Evolutionary conservation across 805 yeast species (phyloP).

Genomic region (Teunomyces gatunensis): DNA sequence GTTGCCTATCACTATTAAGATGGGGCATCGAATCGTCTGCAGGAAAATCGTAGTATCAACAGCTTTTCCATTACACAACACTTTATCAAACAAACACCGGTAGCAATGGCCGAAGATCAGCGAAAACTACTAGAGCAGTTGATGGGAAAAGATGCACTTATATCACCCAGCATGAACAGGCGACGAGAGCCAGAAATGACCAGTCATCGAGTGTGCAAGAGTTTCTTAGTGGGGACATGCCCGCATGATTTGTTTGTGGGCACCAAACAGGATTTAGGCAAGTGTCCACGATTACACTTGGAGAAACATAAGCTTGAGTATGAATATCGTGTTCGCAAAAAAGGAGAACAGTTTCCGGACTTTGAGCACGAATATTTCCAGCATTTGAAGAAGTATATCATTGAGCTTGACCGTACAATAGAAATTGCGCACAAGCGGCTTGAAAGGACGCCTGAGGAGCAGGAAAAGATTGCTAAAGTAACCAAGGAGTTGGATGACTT

Average conservation of each 20-base stretch:
- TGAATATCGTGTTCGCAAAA: slow-evolving; percentile 45
- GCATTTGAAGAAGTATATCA: slow-evolving; percentile 54
- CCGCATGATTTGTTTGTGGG: slow-evolving; percentile 80
- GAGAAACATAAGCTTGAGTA: slow-evolving; percentile 74
- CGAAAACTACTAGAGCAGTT: slow-evolving; percentile 72
- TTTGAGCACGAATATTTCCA: slow-evolving; percentile 49
- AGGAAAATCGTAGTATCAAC: not conserved
- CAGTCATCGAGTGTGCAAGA: slow-evolving; percentile 62
- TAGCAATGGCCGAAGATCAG: slow-evolving; percentile 64
- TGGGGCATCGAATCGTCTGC: not conserved
- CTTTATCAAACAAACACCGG: not conserved
- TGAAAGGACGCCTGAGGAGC: slow-evolving; percentile 75
- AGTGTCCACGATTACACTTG: slow-evolving; percentile 71
- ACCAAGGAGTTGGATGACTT: slow-evolving; percentile 58
- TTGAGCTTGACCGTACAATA: slow-evolving; percentile 66
- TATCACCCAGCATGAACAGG: slow-evolving; percentile 26
- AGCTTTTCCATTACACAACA: not conserved
- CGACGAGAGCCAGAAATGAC: slow-evolving; percentile 42
- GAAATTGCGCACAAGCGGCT: slow-evolving; percentile 60
- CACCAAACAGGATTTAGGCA: slow-evolving; percentile 80
- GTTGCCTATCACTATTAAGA: not conserved
- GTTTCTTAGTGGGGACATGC: slow-evolving; percentile 81
- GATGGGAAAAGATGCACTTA: slow-evolving; percentile 63
- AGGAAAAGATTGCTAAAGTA: slow-evolving; percentile 51
- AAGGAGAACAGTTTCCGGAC: slow-evolving; percentile 46